Evolutionary conservation across 192 early-diverging fungal genomes (phyloP).

Genomic region (Funneliformis geosporum): DNA sequence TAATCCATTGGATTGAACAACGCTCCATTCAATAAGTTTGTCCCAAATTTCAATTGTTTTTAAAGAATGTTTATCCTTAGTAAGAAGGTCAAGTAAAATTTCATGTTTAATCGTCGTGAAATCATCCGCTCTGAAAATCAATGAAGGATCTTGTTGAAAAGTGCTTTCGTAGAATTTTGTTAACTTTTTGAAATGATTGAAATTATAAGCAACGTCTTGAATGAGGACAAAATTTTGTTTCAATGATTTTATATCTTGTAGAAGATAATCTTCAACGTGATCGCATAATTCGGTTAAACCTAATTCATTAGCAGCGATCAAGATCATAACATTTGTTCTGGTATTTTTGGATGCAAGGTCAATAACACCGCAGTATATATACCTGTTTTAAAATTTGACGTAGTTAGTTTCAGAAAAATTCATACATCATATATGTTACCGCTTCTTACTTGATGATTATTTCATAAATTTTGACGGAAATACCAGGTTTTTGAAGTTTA

Average conservation of each 20-base stretch:
- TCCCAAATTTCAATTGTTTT: background rate
- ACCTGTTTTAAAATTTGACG: background rate
- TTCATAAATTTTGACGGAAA: background rate
- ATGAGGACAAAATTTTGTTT: background rate
- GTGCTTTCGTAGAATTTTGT: background rate
- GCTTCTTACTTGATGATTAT: background rate
- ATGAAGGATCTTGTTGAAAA: background rate
- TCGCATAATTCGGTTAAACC: background rate
- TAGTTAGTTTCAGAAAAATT: background rate
- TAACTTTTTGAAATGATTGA: background rate
- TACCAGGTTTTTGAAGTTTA: background rate
- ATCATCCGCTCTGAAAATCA: background rate
- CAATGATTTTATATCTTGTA: background rate
- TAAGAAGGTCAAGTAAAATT: background rate
- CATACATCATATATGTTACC: background rate
- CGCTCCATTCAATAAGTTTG: background rate
- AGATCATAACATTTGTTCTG: background rate
- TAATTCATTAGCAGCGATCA: background rate
- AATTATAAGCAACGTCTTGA: background rate
- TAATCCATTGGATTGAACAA: background rate
- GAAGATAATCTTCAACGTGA: background rate
- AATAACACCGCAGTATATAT: background rate
- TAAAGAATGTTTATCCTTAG: background rate
- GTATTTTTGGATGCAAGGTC: background rate
- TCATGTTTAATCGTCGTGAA: background rate